Evolutionary conservation across 768 basidiomycete genomes (phyloP), one percentile per base, ranked within the genome.

Genomic region (Trametes cubensis): DNA sequence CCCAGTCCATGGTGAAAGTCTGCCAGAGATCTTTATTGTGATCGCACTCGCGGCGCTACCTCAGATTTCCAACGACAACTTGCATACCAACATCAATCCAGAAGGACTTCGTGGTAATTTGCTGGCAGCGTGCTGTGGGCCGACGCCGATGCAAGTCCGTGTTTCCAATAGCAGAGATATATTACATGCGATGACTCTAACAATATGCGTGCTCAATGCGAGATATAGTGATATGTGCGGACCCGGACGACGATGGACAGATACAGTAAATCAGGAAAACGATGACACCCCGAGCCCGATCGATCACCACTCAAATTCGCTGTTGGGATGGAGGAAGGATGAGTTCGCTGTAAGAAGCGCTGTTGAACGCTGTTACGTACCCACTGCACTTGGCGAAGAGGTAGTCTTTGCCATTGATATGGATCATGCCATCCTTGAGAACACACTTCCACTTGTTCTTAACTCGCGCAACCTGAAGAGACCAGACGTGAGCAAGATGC

Each of bases 361-460:
- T 40, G 23, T 21, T 11, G 34, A 11, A 34, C 34, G 34, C 34
- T 11, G 34, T 46, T 3, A 71, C 75, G 25, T 23, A 98, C 96
- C 96, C 96, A 6, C 87, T 94, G 77, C 96, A 98, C 75, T 97
- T 96, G 55, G 92, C 85, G 72, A 99, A 99, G 17, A 99, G 83
- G 77, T 98, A 99, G 71, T 99, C 97, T 70, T 92, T 94, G 30
- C 96, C 96, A 66, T 97, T 97, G 67, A 97, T 85, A 68, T 94
- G 92, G 65, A 98, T 92, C 88, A 98, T 94, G 3, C 97, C 97
- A 66, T 98, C 97, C 76, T 97, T 97, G 54, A 99, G 82, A 23
- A 93, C 87, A 62, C 95, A 95, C 80, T 98, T 99, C 97, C 97
- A 99, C 79, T 98, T 99, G 79, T 97, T 98, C 79, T 98, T 99